Base-by-base conservation (phyloP, 192 early-diverging fungal species). In the Backusella sp. region DNA sequence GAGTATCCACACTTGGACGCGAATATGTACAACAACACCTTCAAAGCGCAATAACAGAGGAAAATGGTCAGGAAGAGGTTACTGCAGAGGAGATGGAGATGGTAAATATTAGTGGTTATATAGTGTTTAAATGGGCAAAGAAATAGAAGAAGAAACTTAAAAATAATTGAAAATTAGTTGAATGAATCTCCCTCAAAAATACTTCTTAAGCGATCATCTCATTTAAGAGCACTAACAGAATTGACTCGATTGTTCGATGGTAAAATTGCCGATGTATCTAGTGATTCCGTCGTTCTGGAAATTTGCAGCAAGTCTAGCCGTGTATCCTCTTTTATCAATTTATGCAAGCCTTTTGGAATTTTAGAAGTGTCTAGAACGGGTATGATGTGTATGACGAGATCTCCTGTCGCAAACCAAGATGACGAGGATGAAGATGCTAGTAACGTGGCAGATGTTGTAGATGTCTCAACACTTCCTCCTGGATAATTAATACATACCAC, bases 301-400 rank as follows among this genome's bases (percentile, higher is more conserved):
- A 79, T 98, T 53, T 92, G 90, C 53, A 95, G 96, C 56, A 98
- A 96, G 83, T 89, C 94, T 41, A 87, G 90, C 46, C 90, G 96
- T 69, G 83, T 99, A 32, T 93, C 97, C 81, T 88, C 96, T 2
- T 97, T 99, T 85, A 82, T 99, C 68, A 95, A 96, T 80, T 86
- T 99, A n/a, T 87, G 96, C 72, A 94, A 95, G 74, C 98, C 98
- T 15, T 98, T 94, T 80, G 98, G 98, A 36, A 94, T 99, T 74
- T 85, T 99, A 66, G 98, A 99, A 82, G 95, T 92, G 3, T 92
- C 95, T 34, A 89, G 98, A 77, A 95, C 93, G 42, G 97, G 97
- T 77, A 81, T 93, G 78, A 99, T 99, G 97, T 96, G 96, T 36
- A 96, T 99, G 92, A 95, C 96, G n/a, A 89, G 96, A 23, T 92